These are phyloP conservation scores for Pulveroboletus sp. DNA, from an alignment of 768 basidiomycete species.

Conservation along the genomic window DNA sequence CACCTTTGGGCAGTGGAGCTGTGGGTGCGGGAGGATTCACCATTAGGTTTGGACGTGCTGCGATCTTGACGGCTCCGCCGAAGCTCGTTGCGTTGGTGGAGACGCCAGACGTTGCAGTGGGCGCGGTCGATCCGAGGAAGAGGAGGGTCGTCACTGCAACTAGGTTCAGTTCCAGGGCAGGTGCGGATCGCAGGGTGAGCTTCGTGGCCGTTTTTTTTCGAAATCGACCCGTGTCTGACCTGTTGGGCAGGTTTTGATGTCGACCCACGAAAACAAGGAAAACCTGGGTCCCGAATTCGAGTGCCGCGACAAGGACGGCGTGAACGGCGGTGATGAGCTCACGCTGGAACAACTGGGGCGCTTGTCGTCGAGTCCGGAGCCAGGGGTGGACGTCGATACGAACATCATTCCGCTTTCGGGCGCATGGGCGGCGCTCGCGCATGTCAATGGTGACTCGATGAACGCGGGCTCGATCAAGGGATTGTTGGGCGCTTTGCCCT, in stretches of 20 bases:
- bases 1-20: constrained; percentile 22
- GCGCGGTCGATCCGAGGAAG: constrained; percentile 82
- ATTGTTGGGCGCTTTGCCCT: constrained; percentile 56
- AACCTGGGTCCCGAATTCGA: constrained; percentile 14
- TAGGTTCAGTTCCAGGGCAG: constrained; percentile 77
- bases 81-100: constrained; percentile 78
- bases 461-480: constrained; percentile 45
- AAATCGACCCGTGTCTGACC: background rate
- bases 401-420: constrained; percentile 66
- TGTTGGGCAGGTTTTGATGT: constrained; percentile 67
- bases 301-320: constrained; percentile 17
- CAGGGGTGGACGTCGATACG: constrained; percentile 58
- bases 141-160: constrained; percentile 83
- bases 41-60: constrained; percentile 61
- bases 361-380: constrained; percentile 18
- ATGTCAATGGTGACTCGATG: constrained; percentile 30
- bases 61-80: constrained; percentile 80
- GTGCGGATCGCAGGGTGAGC: constrained; percentile 77
- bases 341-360: constrained; percentile 12
- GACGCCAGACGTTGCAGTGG: constrained; percentile 86
- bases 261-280: constrained; percentile 68
- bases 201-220: background rate
- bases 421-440: constrained; percentile 69
- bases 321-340: background rate
- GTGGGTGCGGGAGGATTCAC: constrained; percentile 35